Conservation (phyloP, 352 stramenopile species). For the Pythium sp. region DNA sequence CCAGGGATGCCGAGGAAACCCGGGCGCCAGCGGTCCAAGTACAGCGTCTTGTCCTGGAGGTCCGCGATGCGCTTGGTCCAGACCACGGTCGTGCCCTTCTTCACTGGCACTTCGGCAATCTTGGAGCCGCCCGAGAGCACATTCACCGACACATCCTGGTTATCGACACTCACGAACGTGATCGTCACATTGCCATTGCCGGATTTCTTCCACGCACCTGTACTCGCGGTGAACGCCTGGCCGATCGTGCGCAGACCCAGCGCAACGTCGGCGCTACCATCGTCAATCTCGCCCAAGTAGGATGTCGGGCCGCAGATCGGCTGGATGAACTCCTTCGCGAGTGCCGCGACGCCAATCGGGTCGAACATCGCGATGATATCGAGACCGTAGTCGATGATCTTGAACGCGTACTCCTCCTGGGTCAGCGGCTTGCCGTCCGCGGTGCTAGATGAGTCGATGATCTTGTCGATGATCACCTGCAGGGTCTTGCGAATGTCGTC, state of each 20-base stretch:
- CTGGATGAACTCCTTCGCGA: conserved; percentile 54
- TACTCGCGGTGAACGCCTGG: conserved; percentile 40
- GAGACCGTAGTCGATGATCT: conserved; percentile 23
- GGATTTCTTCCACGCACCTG: conserved; percentile 25
- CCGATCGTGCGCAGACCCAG: conserved; percentile 39
- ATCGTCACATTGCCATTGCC: neutral
- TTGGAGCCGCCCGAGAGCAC: conserved; percentile 39
- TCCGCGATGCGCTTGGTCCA: conserved; percentile 38
- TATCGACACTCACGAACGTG: conserved; percentile 41
- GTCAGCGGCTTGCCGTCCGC: no score
- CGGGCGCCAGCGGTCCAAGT: conserved; percentile 49
- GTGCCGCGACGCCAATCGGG: conserved; percentile 41
- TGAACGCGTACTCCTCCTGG: no score
- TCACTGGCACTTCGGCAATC: conserved; percentile 33
- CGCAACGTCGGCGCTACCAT: conserved; percentile 35
- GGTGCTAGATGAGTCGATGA: conserved; percentile 32
- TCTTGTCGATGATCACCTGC: conserved; percentile 52
- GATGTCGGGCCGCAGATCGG: conserved; percentile 55
- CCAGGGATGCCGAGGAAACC: conserved; percentile 33
- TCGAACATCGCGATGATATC: conserved; percentile 44
- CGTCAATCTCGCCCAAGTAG: conserved; percentile 56
- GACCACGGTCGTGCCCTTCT: conserved; percentile 28
- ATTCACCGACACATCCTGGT: conserved; percentile 38
- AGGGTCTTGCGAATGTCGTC: conserved; percentile 53
- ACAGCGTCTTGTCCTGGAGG: conserved; percentile 46